Conservation (phyloP, 2,329 filamentous ascomycete species). For the Colletotrichum sansevieriae region DNA sequence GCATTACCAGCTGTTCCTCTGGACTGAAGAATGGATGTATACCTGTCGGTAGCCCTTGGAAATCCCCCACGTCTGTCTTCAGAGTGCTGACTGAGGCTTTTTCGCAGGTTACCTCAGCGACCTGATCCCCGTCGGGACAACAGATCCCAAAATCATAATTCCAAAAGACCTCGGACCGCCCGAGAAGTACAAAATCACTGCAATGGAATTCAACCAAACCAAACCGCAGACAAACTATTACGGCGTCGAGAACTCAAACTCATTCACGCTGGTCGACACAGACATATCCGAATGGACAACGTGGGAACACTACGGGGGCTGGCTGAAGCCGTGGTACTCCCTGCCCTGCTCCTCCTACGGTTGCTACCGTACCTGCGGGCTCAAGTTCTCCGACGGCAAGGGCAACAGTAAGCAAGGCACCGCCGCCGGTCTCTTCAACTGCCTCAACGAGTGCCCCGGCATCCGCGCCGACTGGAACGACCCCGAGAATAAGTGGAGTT, state of each 20-base stretch:
- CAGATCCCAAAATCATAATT: conserved; percentile 15
- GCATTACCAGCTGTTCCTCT: conserved; percentile 29
- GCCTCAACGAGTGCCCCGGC: conserved; percentile 24
- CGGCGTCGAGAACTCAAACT: conserved; percentile 1
- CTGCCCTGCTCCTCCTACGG: conserved; percentile 23
- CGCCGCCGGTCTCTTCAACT: conserved; percentile 10
- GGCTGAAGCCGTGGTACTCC: conserved; percentile 19
- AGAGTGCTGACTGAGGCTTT: not conserved
- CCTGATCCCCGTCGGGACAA: conserved; percentile 16
- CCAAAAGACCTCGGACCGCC: conserved; percentile 2
- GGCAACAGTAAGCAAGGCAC: conserved; percentile 26
- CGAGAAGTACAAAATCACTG: not conserved
- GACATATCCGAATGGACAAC: conserved; percentile 17
- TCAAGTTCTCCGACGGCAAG: conserved; percentile 18
- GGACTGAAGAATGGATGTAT: conserved; percentile 8
- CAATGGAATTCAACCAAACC: conserved; percentile 15
- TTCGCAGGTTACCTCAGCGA: conserved; percentile 22
- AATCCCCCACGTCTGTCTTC: too few species aligned
- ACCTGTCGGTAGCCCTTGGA: conserved; percentile 1
- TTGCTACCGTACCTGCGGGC: conserved; percentile 29
- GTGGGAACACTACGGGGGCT: conserved; percentile 22
- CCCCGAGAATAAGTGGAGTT: not conserved
- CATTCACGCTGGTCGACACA: conserved; percentile 7
- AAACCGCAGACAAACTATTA: not conserved
- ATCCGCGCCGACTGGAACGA: conserved; percentile 30